Evolutionary conservation across 1,139 yeast genomes (phyloP), one percentile per base, ranked within the genome.

Genomic region (Zygosaccharomyces pseudobailii): DNA sequence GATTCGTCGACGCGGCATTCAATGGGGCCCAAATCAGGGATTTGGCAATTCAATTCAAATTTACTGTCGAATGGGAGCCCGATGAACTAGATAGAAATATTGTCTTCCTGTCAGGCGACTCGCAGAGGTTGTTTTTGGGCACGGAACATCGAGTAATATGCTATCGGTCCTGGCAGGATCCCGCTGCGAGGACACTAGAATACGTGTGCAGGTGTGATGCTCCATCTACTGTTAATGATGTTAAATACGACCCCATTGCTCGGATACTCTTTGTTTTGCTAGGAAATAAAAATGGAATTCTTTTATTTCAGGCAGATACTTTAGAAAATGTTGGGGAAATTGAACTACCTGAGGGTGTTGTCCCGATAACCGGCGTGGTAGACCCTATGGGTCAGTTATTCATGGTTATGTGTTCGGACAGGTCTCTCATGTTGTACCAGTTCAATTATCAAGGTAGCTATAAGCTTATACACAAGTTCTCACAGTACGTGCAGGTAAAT

Each of bases 1-100:
- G 50, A 24, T 55, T 75, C 27, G 46, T 61, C 7, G 62, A 64
- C 6, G 60, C 67, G 2, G 68, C 71, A 2, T 55, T 55, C 40
- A 63, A 62, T 42, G 58, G 52, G 36, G 36, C 49, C 8, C 49
- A 57, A 27, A 55, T 59, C 13, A 52, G 51, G 36, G 56, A 54
- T 24, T 46, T 63, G 43, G 38, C 43, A 17, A 43, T 48, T 17
- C 40, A 45, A 30, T 49, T 48, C 34, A 39, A 43, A 10, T 50
- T 56, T 8, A 32, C 44, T 8, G 44, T 55, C 5, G 46, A 40
- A 3, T 45, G 36, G 20, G 48, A 42, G 20, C 28, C 28, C 10
- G 46, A 28, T 31, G 51, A 47, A n/a, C 52, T 25, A 9, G 50
- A 49, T 10, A 41, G 28, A 19, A 39, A 54, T 21, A 46, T 55